Conservation (phyloP, 352 stramenopile species). For the Globisporangium cylindrosporum region DNA sequence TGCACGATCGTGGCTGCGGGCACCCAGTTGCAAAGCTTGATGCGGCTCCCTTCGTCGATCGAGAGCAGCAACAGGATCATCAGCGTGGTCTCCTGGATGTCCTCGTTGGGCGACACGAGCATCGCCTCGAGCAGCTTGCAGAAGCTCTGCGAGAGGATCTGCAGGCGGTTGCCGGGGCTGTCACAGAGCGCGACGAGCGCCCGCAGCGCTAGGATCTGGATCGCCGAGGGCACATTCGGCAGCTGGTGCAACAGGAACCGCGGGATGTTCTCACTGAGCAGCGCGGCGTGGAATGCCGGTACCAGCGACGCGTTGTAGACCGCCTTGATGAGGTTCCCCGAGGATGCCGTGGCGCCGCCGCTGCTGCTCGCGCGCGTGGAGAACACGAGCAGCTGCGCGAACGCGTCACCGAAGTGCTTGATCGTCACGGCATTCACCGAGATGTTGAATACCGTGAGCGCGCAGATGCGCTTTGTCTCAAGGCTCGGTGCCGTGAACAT, state of each 20-base stretch:
- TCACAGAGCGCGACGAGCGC: slow-evolving; percentile 55
- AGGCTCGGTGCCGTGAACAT: slow-evolving; percentile 38
- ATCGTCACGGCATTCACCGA: slow-evolving; percentile 52
- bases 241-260: slow-evolving; percentile 53
- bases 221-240: slow-evolving; percentile 28
- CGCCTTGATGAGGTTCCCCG: slow-evolving; percentile 59
- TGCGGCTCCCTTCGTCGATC: slow-evolving; percentile 58
- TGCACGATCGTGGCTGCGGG: slow-evolving; percentile 41
- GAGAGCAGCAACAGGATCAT: slow-evolving; percentile 54
- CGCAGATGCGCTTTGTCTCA: slow-evolving; percentile 73
- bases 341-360: slow-evolving; percentile 5
- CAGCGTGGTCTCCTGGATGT: slow-evolving; percentile 56
- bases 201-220: slow-evolving; percentile 47
- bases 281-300: slow-evolving; percentile 50
- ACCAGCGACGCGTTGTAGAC: slow-evolving; percentile 66
- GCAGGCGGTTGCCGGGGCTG: slow-evolving; percentile 37
- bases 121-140: slow-evolving; percentile 52
- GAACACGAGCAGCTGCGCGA: slow-evolving; percentile 51
- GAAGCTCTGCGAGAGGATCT: slow-evolving; percentile 48
- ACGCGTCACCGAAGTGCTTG: slow-evolving; percentile 64
- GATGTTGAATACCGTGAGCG: slow-evolving; percentile 66
- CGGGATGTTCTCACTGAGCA: slow-evolving; percentile 66
- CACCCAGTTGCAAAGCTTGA: slow-evolving; percentile 73
- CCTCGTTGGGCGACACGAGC: slow-evolving; percentile 30
- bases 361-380: slow-evolving; percentile 20